These are phyloP conservation scores for Eucalyptus sp. DNA, from an alignment of 345 rosid species.

Conservation along the genomic window DNA sequence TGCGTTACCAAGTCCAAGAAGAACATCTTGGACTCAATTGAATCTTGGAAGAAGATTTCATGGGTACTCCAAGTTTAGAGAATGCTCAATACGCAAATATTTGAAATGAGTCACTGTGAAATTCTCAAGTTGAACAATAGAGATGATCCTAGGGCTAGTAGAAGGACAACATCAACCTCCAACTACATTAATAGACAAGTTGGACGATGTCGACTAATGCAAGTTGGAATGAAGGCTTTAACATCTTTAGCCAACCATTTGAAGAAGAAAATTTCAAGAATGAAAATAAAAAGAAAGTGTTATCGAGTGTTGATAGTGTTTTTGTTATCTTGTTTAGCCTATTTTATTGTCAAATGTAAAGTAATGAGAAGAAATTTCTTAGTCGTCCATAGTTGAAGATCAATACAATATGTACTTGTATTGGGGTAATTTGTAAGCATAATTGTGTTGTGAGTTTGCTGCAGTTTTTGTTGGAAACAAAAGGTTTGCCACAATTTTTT, in stretches of 20 bases:
- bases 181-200: background rate
- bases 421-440: background rate
- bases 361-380: background rate
- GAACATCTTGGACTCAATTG: background rate
- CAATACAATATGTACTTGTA: background rate
- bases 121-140: background rate
- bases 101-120: background rate
- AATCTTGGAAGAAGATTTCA: background rate
- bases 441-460: background rate
- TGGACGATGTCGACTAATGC: background rate
- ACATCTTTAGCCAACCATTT: background rate
- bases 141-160: background rate
- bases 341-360: background rate
- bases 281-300: background rate
- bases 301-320: background rate
- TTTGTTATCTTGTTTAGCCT: background rate
- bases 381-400: background rate
- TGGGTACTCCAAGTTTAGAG: background rate
- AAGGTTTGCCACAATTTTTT: background rate
- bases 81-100: background rate
- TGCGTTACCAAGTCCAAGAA: background rate
- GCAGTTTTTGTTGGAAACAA: too few relatives aligned
- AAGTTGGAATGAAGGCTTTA: background rate
- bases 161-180: background rate
- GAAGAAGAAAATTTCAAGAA: background rate